phyloP scores from a whole-genome alignment of 768 basidiomycete genomes.

The Panaeolus papilionaceus region DNA sequence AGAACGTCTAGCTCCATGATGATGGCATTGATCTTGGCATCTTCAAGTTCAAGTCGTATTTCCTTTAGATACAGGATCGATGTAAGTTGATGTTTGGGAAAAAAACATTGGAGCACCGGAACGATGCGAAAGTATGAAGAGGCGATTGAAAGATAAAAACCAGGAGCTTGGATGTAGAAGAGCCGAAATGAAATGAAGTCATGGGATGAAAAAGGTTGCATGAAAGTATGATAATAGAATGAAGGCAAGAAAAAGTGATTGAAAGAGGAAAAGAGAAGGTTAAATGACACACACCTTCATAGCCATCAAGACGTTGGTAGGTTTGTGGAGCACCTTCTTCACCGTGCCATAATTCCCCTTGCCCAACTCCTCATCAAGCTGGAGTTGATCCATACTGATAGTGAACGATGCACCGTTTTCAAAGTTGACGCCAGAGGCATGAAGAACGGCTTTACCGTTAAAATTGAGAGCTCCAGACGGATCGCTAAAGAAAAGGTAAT shows the following conservation, averaged over 20 bases:
- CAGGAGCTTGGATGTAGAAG: constrained; percentile 12
- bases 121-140: neutral
- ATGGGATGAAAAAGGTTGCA: constrained; percentile 18
- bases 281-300: constrained; percentile 73
- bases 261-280: constrained; percentile 6
- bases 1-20: constrained; percentile 99
- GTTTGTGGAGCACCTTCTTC: constrained; percentile 92
- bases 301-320: constrained; percentile 96
- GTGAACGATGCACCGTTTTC: constrained; percentile 88
- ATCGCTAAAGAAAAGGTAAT: constrained; percentile 60
- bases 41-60: constrained; percentile 95
- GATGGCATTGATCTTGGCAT: constrained; percentile 92
- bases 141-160: constrained; percentile 2
- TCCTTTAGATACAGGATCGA: constrained; percentile 59
- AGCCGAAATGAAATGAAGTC: constrained; percentile 16
- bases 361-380: constrained; percentile 92
- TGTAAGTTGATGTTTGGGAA: neutral
- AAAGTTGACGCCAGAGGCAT: constrained; percentile 86
- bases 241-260: constrained; percentile 38
- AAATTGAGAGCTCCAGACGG: constrained; percentile 97
- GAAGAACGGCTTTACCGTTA: constrained; percentile 89
- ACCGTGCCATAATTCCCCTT: constrained; percentile 98
- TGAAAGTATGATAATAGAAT: constrained; percentile 17
- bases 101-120: neutral
- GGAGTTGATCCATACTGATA: constrained; percentile 94